Evolutionary conservation across 2,329 filamentous ascomycete genomes (phyloP).

Genomic region (Paracorniculantispora psalliotae): DNA sequence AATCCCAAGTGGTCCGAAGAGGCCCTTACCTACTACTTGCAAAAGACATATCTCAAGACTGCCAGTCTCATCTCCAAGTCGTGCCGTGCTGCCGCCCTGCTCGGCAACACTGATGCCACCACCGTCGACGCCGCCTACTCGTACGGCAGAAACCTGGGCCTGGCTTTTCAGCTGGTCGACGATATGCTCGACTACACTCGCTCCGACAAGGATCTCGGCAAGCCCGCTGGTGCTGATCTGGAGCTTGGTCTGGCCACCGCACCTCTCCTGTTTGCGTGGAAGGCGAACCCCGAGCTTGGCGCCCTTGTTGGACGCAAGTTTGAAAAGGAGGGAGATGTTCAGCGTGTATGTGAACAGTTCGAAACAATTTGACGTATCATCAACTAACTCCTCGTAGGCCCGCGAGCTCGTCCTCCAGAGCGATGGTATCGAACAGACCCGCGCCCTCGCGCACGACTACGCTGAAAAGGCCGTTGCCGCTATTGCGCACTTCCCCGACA

Average conservation of each 20-base stretch:
- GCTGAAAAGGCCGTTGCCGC: slow-evolving; percentile 80
- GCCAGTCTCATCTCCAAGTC: slow-evolving; percentile 95
- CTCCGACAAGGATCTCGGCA: slow-evolving; percentile 78
- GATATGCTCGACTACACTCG: slow-evolving; percentile 97
- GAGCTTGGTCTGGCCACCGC: slow-evolving; percentile 92
- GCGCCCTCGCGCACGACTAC: slow-evolving; percentile 85
- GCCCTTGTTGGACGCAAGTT: slow-evolving; percentile 91
- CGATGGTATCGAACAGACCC: slow-evolving; percentile 86
- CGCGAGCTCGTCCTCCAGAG: slow-evolving; percentile 77
- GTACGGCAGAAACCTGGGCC: slow-evolving; percentile 88
- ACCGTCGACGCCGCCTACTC: slow-evolving; percentile 88
- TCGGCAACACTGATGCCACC: slow-evolving; percentile 69
- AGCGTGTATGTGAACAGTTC: slow-evolving; percentile 64
- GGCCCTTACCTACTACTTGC: slow-evolving; percentile 85
- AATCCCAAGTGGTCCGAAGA: slow-evolving; percentile 84
- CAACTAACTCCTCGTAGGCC: slow-evolving; percentile 51
- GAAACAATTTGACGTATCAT: neutral
- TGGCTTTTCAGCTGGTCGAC: slow-evolving; percentile 96
- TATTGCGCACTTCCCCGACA: slow-evolving; percentile 82
- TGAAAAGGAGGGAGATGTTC: slow-evolving; percentile 73
- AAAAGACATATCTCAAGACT: slow-evolving; percentile 98
- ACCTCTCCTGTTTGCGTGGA: slow-evolving; percentile 93
- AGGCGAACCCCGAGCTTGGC: slow-evolving; percentile 77
- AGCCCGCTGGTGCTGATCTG: slow-evolving; percentile 89
- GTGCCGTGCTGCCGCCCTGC: slow-evolving; percentile 80